Conservation (phyloP, 2,329 filamentous ascomycete species). For the Pseudocercospora fijiensis region DNA sequence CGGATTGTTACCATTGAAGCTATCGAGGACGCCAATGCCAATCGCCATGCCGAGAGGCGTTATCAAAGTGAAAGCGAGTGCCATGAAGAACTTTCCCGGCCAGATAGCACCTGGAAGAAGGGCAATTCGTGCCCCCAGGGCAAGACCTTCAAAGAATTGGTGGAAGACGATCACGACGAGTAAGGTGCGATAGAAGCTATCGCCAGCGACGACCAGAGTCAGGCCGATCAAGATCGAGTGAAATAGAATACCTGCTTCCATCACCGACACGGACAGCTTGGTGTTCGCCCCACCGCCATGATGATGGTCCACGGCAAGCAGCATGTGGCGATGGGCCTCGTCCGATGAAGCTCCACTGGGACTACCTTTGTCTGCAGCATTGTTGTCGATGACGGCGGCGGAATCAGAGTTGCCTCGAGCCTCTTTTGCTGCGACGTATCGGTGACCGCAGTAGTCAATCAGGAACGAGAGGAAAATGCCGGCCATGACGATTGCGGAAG, state of each 20-base stretch:
- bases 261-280: conserved; percentile 60
- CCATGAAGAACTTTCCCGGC: conserved; percentile 59
- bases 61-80: conserved; percentile 63
- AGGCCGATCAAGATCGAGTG: conserved; percentile 51
- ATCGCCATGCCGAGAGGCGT: conserved; percentile 80
- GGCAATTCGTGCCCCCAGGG: conserved; percentile 80
- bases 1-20: conserved; percentile 71
- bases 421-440: conserved; percentile 24
- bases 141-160: conserved; percentile 89
- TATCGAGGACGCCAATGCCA: conserved; percentile 67
- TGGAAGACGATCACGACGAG: conserved; percentile 75
- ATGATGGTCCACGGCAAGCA: conserved; percentile 18
- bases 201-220: conserved; percentile 65
- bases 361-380: conserved; percentile 12
- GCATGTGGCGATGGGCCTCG: conserved; percentile 39
- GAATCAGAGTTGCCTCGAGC: conserved; percentile 1
- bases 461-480: conserved; percentile 72
- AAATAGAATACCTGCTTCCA: conserved; percentile 75
- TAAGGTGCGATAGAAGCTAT: conserved; percentile 60
- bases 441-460: conserved; percentile 60
- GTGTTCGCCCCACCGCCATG: conserved; percentile 23
- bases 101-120: conserved; percentile 54
- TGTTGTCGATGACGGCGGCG: conserved; percentile 19
- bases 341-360: conserved; percentile 9
- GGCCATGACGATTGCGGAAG: conserved; percentile 70